Conservation (phyloP, 352 stramenopile genomes). For the Poterioochromonas sp. region DNA sequence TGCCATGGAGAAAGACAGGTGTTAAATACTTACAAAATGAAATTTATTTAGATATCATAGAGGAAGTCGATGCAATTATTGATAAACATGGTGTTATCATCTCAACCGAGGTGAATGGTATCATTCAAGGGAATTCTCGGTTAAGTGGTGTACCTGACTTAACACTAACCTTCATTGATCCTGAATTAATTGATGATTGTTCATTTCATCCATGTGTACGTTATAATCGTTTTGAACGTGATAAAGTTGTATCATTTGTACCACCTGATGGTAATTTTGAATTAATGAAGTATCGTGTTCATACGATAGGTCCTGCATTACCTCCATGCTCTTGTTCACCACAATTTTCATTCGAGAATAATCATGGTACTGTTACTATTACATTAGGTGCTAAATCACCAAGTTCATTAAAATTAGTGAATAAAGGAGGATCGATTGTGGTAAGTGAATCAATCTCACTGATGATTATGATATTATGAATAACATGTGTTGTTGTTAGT, state of each 20-base stretch:
- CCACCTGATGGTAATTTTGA: constrained; percentile 94
- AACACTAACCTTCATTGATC: constrained; percentile 88
- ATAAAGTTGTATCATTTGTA: constrained; percentile 92
- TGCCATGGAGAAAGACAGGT: constrained; percentile 90
- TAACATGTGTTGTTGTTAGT: constrained; percentile 9
- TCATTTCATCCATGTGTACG: constrained; percentile 95
- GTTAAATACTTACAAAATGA: constrained; percentile 93
- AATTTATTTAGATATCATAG: constrained; percentile 97
- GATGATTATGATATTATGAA: background rate
- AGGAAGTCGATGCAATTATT: constrained; percentile 94
- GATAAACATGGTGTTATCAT: constrained; percentile 59
- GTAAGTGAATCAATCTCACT: constrained; percentile 49
- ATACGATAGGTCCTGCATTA: constrained; percentile 39
- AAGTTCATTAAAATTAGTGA: constrained; percentile 8
- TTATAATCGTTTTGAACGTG: constrained; percentile 86
- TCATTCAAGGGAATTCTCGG: constrained; percentile 85
- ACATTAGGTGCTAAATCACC: background rate
- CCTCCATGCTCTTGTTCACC: constrained; percentile 27
- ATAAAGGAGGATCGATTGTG: background rate
- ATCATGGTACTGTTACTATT: background rate
- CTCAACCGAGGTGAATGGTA: constrained; percentile 84
- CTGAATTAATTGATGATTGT: constrained; percentile 90
- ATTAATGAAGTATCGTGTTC: constrained; percentile 70
- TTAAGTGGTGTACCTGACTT: constrained; percentile 92
- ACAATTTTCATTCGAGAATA: background rate